A percentile compares a stretch with the other conserved stretches of the same genome.
phyloP scores from a whole-genome alignment of 805 yeast species.

The Priceomyces castillae region DNA sequence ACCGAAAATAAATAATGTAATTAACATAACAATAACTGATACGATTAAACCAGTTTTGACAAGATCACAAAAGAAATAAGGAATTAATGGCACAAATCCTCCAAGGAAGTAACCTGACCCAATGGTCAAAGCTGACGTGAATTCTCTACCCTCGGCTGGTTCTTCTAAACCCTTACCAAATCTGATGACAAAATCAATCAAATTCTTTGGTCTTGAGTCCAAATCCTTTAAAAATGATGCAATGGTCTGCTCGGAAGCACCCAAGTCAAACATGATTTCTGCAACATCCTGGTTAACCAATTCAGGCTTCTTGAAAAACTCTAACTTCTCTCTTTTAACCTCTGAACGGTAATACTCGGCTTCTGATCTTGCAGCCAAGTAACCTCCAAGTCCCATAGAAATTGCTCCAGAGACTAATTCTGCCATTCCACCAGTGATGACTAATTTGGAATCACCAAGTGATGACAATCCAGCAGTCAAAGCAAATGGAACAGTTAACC shows the following conservation, averaged over 20 bases:
- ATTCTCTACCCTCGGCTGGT: constrained; percentile 89
- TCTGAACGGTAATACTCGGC: constrained; percentile 69
- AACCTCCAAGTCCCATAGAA: constrained; percentile 98
- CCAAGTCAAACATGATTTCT: constrained; percentile 75
- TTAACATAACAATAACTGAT: constrained; percentile 75
- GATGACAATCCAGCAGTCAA: constrained; percentile 93
- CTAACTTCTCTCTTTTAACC: constrained; percentile 66
- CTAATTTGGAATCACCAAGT: constrained; percentile 83
- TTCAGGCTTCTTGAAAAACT: constrained; percentile 63
- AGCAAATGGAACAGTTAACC: constrained; percentile 98
- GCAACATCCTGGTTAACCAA: constrained; percentile 72
- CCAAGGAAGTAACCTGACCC: constrained; percentile 88
- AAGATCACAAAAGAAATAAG: constrained; percentile 77
- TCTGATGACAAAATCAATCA: constrained; percentile 83
- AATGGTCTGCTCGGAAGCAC: constrained; percentile 70
- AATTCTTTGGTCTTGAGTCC: constrained; percentile 69
- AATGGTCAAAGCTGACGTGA: constrained; percentile 84
- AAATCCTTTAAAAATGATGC: constrained; percentile 72
- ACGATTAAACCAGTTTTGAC: constrained; percentile 76
- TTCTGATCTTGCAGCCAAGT: constrained; percentile 90
- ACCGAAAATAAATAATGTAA: constrained; percentile 87
- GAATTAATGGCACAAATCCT: constrained; percentile 87
- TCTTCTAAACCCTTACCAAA: constrained; percentile 92
- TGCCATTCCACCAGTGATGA: constrained; percentile 97
- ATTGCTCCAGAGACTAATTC: constrained; percentile 96